Base-by-base conservation (phyloP, 352 stramenopile genomes). In the Phytophthora palmivora region DNA sequence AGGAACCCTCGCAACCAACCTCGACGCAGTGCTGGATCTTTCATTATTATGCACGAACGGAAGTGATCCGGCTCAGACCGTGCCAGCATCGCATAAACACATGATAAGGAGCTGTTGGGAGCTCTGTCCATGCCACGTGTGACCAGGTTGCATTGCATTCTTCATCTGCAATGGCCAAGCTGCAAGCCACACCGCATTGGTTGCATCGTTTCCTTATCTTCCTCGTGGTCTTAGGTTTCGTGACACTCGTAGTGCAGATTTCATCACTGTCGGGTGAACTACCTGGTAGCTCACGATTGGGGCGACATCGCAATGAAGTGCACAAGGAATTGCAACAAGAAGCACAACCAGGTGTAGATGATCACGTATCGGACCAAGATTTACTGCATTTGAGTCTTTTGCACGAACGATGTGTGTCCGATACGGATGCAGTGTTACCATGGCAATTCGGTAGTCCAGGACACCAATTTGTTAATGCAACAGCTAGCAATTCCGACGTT, bases 351-450 rank as follows among this genome's bases (percentile, higher is more conserved):
- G 21, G 15, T 1, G 5, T 28, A n/a, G 64, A 47, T 15, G 24
- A 46, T 7, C 41, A 70, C 15, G 50, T 74, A 21, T 55, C 59
- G 12, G 65, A 59, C 16, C 59, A 55, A 10, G 68, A 83, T 22
- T 51, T 58, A 9, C 59, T 84, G 43, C 71, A 84, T 33, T 42
- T 79, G 46, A 77, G 54, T 26, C 32, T 68, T 38, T 36, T 84
- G 53, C 72, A 84, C 41, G 50, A 54, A 32, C 51, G 56, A 19
- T 84, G 72, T 42, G 56, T 81, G 26, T 26, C 48, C 18, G 50
- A 81, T 32, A 75, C 54, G 32, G 48, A 82, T 16, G 43, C 33
- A 4, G 51, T 79, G n/a, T 55, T 84, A 9, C 65, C 70, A 26
- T 79, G 67, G 70, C 26, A 52, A 19, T 73, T 69, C 19, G 66